Conservation (phyloP, 164 flowering plant genomes). For the Sextonia rubra region DNA sequence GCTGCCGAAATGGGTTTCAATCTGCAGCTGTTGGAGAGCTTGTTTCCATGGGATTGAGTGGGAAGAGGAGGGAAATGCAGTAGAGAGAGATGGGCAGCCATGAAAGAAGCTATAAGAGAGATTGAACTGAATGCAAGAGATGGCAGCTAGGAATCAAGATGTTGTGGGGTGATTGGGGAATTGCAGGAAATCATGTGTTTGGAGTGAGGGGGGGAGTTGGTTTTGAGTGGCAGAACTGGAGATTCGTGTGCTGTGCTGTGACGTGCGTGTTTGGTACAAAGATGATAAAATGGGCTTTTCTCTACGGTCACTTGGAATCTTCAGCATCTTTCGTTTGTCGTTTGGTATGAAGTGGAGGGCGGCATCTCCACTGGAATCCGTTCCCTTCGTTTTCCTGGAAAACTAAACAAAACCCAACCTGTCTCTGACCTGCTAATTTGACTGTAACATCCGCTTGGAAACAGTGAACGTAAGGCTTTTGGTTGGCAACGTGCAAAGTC, state of each 20-base stretch:
- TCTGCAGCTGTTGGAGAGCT: background rate
- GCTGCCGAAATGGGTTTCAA: conserved; percentile 9
- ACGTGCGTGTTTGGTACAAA: too few species aligned
- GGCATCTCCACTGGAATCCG: too few species aligned
- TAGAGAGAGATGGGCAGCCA: conserved; percentile 17
- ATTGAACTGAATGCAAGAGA: background rate
- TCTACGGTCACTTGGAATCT: too few species aligned
- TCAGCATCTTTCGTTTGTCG: too few species aligned
- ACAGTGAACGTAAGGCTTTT: too few species aligned
- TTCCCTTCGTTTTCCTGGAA: too few species aligned
- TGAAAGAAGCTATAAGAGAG: background rate
- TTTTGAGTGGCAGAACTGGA: background rate
- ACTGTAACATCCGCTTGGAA: too few species aligned
- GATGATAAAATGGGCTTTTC: too few species aligned
- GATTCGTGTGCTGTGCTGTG: background rate
- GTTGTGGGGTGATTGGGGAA: background rate
- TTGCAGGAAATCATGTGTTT: background rate
- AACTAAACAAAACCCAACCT: too few species aligned
- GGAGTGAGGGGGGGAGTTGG: background rate
- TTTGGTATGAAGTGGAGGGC: too few species aligned
- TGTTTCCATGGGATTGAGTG: conserved; percentile 9
- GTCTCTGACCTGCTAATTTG: too few species aligned
- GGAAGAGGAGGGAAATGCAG: conserved; percentile 18
- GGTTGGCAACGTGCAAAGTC: too few species aligned
- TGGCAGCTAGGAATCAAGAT: background rate